Evolutionary conservation across 2,329 filamentous ascomycete species (phyloP).

Genomic region (Chalaropsis ovoidea): DNA sequence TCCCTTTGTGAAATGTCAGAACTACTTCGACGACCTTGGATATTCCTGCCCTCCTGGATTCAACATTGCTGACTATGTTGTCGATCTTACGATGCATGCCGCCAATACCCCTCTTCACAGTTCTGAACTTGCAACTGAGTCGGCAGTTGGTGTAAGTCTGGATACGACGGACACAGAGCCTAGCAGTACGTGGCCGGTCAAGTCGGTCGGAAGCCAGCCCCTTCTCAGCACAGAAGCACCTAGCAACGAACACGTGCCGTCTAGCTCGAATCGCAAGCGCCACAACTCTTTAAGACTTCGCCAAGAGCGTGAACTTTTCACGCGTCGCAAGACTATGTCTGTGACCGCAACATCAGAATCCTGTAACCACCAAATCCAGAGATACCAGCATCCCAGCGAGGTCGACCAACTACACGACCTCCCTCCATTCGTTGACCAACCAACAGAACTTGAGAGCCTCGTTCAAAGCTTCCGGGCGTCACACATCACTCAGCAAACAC

Average conservation of each 20-base stretch:
- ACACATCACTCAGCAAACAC: constrained; percentile 61
- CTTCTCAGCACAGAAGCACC: constrained; percentile 63
- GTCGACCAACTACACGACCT: constrained; percentile 58
- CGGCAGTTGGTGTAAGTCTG: constrained; percentile 28
- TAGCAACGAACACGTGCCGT: constrained; percentile 49
- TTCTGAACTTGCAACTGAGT: constrained; percentile 47
- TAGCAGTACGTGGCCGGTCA: constrained; percentile 78
- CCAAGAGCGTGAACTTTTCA: constrained; percentile 85
- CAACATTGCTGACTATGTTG: constrained; percentile 96
- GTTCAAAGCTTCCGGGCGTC: constrained; percentile 67
- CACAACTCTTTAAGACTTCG: constrained; percentile 72
- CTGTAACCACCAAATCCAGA: not conserved
- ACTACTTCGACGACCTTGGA: constrained; percentile 84
- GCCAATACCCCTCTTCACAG: constrained; percentile 49
- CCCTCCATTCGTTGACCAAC: constrained; percentile 48
- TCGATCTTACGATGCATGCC: constrained; percentile 96
- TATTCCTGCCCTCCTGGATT: constrained; percentile 92
- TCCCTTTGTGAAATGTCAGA: constrained; percentile 75
- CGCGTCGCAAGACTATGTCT: constrained; percentile 56
- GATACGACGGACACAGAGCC: constrained; percentile 54
- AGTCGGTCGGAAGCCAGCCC: constrained; percentile 78
- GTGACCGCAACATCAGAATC: constrained; percentile 44
- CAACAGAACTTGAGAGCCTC: constrained; percentile 72
- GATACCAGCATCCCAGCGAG: not conserved
- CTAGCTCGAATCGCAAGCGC: constrained; percentile 51